Percentiles rank a stretch among this genome's conserved stretches.
These are phyloP conservation scores for Zymoseptoria pseudotritici DNA, from an alignment of 2,329 filamentous ascomycete species.

Conservation along the genomic window DNA sequence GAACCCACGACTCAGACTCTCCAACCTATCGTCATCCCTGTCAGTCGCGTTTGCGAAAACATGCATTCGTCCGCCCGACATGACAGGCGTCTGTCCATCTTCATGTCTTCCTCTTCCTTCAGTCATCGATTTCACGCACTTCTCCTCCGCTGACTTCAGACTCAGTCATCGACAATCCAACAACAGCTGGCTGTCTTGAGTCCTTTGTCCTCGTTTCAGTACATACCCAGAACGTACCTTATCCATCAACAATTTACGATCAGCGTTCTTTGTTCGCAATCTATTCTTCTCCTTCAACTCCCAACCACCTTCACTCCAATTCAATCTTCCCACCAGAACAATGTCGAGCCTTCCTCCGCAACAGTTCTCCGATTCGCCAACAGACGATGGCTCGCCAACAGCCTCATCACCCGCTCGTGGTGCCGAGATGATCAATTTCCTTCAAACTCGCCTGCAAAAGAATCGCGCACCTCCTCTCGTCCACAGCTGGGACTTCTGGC, in stretches of 20 bases:
- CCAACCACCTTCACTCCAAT: background rate
- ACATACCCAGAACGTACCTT: background rate
- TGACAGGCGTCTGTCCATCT: background rate
- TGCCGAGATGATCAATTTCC: conserved; percentile 58
- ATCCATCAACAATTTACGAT: background rate
- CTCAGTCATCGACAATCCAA: background rate
- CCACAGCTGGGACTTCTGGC: conserved; percentile 48
- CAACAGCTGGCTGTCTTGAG: background rate
- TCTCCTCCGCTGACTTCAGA: background rate
- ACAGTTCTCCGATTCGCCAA: conserved; percentile 47
- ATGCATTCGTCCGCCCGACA: background rate
- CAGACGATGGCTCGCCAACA: conserved; percentile 49
- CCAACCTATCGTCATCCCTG: background rate
- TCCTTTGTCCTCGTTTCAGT: background rate
- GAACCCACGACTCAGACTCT: background rate
- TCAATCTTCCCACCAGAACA: background rate
- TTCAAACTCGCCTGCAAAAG: conserved; percentile 32
- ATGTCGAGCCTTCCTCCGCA: conserved; percentile 23
- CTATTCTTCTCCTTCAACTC: background rate
- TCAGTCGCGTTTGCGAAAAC: background rate
- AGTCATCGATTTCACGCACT: background rate
- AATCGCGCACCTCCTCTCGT: conserved; percentile 44
- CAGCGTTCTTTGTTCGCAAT: conserved; percentile 2
- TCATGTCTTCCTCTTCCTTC: background rate
- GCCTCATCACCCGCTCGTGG: conserved; percentile 66